Base-by-base conservation (phyloP, 2,329 filamentous ascomycete species). In the Alternaria gansuensis region DNA sequence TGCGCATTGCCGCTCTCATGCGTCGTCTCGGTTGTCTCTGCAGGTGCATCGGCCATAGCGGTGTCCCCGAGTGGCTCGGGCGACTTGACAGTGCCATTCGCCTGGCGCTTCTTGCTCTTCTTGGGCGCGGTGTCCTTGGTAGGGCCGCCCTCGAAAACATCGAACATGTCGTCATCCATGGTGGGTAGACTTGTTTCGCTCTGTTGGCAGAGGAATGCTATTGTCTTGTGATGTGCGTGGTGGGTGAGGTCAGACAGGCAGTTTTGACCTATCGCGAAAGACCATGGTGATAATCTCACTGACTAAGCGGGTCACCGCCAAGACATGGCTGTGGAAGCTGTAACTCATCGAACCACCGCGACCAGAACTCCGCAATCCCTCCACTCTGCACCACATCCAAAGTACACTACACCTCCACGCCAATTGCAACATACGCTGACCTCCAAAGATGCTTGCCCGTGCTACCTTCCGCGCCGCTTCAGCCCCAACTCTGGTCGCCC, bases 61-160 rank as follows among this genome's bases (percentile, higher is more conserved):
- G 75, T 70, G 62, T 83, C 81, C n/a, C 69, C 77, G 49, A 79
- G 76, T 54, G 67, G 68, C 26, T 70, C 76, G 54, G 68, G 69
- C 24, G 71, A 77, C 73, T 93, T 94, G 65, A 92, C 87, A 59
- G 87, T 86, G 62, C 92, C 92, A 76, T 93, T 93, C 37, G 90
- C 89, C 77, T 92, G 91, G 78, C 93, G 87, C 84, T 97, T 97
- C 81, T 93, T 95, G 80, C 82, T 90, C 77, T 85, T 87, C 63
- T 75, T 78, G 45, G 76, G 68, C 60, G 65, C 69, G 21, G 61
- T 63, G 26, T 62, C 46, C 45, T 64, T 66, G 28, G 67, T 63
- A 34, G 75, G 67, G 51, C 68, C 72, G 63, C 73, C 77, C 46
- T 81, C 79, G 59, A 81, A 81, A 57, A 81, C 78, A 62, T 79